Evolutionary conservation across 2,329 filamentous ascomycete genomes (phyloP), one percentile per base, ranked within the genome.

Genomic region (Sporothrix pallida): DNA sequence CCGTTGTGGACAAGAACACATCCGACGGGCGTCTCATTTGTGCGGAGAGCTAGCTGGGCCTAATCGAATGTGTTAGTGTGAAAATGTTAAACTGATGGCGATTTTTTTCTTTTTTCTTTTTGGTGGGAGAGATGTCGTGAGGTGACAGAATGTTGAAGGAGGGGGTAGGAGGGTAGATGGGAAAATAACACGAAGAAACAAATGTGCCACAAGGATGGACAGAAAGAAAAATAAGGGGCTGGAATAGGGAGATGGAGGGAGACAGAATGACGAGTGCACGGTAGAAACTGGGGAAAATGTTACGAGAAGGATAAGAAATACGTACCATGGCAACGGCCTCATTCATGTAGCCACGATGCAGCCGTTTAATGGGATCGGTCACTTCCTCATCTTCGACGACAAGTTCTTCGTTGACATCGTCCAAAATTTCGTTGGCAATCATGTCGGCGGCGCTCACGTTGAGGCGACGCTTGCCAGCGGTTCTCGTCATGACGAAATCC

Each of bases 21-120:
- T 68, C 96, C 97, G 23, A 99, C 96, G 0, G 96, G 96, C 1
- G 97, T 98, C 84, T 99, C 96, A 78, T 97, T 95, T 75, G 89
- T 93, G 77, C 86, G 85, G 68, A 99, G 89, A 26, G 97, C 96
- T 77, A 94, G 88, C 79, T 95, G 91, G 74, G 94, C 96, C 93
- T 97, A 26, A 20, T 62, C 9, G 6, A 2, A 13, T 17, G 13
- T 52, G 68, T 52, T 10, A 71, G 62, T 23, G 42, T 37, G 31
- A 37, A 37, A 37, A 37, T 37, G 31, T 37, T 37, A 37, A 37
- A 37, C 31, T 37, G 31, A 37, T 37, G 31, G 31, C 31, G 31
- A 37, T 37, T 37, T 37, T 37, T 26, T 37, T 37, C 5, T 26
- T 26, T 26, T 26, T 37, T 37, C 5, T 37, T 6, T 37, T 37